A percentile compares a stretch with the other conserved stretches of the same genome.
Conservation (phyloP, 306 rosid genomes). For the Parietaria judaica region DNA sequence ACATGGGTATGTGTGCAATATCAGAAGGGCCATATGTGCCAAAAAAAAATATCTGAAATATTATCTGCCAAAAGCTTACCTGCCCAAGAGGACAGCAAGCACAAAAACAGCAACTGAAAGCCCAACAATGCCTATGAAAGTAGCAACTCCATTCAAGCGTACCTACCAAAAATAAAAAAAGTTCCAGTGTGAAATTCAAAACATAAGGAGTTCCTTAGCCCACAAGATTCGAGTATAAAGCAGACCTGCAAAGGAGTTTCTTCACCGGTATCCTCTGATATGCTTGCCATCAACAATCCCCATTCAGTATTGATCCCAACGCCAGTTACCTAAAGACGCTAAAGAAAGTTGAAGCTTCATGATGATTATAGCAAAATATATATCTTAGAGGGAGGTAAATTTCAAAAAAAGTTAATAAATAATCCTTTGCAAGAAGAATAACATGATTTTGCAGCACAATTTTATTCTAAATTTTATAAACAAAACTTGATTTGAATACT, state of each 20-base stretch:
- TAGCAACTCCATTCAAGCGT: conserved; percentile 96
- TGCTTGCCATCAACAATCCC: conserved; percentile 99
- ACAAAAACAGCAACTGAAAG: conserved; percentile 73
- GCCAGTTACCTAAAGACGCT: conserved; percentile 67
- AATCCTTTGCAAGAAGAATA: not conserved
- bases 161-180: conserved; percentile 50
- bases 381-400: not conserved
- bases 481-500: too few relatives aligned
- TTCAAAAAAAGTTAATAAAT: not conserved
- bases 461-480: too few relatives aligned
- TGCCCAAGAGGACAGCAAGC: conserved; percentile 71
- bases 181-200: not conserved
- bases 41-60: not conserved
- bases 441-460: not conserved
- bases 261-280: conserved; percentile 93
- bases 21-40: too few relatives aligned
- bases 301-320: conserved; percentile 99
- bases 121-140: conserved; percentile 93
- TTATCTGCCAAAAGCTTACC: conserved; percentile 36
- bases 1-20: too few relatives aligned
- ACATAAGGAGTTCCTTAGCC: conserved; percentile 9
- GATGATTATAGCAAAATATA: not conserved
- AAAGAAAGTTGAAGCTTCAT: conserved; percentile 12
- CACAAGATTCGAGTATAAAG: conserved; percentile 15
- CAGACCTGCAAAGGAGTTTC: conserved; percentile 97